These are phyloP conservation scores for Phaeosphaeriaceae sp. DNA, from an alignment of 2,329 filamentous ascomycete species.

Conservation along the genomic window DNA sequence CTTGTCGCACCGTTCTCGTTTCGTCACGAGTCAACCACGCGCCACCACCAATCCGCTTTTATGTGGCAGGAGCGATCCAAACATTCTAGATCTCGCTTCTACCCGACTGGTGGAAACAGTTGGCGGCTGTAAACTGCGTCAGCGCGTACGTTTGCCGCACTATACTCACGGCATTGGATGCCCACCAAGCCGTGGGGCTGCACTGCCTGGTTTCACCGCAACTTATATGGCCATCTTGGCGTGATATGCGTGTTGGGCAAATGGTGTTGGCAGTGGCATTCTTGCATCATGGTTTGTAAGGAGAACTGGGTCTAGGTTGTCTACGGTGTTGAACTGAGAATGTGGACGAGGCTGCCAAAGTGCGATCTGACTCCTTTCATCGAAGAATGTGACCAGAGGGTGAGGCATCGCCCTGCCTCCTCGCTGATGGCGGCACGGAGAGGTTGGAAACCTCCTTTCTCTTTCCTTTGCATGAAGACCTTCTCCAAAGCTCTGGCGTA, in stretches of 20 bases:
- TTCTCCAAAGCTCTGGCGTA: no score
- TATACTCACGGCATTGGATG: not conserved
- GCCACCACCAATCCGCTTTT: not conserved
- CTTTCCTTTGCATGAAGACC: no score
- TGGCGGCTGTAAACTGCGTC: not conserved
- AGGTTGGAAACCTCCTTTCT: no score
- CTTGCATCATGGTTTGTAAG: not conserved
- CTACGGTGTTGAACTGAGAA: not conserved
- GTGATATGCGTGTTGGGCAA: not conserved
- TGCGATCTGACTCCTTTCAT: not conserved
- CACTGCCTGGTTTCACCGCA: not conserved
- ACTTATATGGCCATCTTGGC: not conserved
- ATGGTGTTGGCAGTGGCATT: not conserved
- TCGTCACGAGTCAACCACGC: not conserved
- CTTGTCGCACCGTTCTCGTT: not conserved
- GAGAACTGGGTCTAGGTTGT: not conserved
- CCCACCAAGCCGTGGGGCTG: not conserved
- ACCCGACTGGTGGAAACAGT: not conserved
- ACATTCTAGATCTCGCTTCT: not conserved
- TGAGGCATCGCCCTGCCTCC: no score
- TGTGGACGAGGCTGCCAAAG: not conserved
- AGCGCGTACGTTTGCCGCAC: not conserved
- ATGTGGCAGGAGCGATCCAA: not conserved
- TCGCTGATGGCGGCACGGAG: no score
- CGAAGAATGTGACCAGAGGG: no score